These are phyloP conservation scores for Mucor racemosus DNA, from an alignment of 371 early-diverging fungal species.

Conservation along the genomic window DNA sequence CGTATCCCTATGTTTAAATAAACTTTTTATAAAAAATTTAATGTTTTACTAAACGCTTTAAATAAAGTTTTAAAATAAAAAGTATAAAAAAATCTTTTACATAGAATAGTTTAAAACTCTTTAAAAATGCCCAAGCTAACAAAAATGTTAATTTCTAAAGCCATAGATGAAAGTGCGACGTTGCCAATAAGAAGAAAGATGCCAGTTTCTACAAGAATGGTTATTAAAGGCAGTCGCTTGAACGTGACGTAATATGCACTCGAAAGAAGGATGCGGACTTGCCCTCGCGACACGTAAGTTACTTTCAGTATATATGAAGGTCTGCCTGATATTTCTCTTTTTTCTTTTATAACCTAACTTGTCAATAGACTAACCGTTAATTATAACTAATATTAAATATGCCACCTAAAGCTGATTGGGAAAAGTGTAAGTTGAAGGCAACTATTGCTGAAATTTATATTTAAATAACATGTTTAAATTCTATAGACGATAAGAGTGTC, in stretches of 20 bases:
- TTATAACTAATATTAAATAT: slow-evolving; percentile 15
- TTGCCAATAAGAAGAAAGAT: no score
- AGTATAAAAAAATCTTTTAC: no score
- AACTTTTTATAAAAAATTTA: no score
- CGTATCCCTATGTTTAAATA: no score
- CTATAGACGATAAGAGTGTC: slow-evolving; percentile 75
- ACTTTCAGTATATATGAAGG: slow-evolving; percentile 11
- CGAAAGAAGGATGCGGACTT: slow-evolving; percentile 13
- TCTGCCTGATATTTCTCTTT: slow-evolving; percentile 1
- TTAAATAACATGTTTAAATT: background rate
- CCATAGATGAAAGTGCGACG: no score
- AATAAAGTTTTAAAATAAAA: no score
- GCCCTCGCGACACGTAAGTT: slow-evolving; percentile 27
- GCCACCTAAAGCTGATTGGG: slow-evolving; percentile 77
- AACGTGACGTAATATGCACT: slow-evolving; percentile 12
- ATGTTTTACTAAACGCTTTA: no score
- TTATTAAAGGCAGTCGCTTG: background rate
- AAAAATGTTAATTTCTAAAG: no score
- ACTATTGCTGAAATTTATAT: no score
- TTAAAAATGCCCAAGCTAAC: no score
- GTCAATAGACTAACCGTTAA: slow-evolving; percentile 6
- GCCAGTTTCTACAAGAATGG: no score
- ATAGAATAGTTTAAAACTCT: no score
- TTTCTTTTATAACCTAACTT: slow-evolving; percentile 6
- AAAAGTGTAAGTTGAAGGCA: slow-evolving; percentile 78